A percentile compares a stretch with the other conserved stretches of the same genome.
Conservation (phyloP, 1,139 yeast species). For the Blastobotrys aristatus region DNA sequence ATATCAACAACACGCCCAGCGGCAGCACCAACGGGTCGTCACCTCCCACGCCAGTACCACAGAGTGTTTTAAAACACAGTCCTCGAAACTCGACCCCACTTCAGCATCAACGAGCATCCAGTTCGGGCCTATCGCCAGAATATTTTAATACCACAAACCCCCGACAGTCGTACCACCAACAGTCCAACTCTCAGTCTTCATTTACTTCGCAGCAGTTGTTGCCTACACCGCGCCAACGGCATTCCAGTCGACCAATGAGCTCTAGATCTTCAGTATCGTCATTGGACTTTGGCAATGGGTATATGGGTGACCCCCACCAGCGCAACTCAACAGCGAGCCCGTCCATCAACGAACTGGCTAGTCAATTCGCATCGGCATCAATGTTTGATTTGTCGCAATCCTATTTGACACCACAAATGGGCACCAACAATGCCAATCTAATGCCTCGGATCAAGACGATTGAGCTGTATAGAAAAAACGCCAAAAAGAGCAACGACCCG, state of each 20-base stretch:
- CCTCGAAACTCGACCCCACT: neutral
- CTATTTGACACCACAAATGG: conserved; percentile 31
- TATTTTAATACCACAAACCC: neutral
- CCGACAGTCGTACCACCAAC: conserved; percentile 2
- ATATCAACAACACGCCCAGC: neutral
- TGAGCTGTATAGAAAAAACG: conserved; percentile 81
- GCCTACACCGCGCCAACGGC: conserved; percentile 4
- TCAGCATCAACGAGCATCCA: conserved; percentile 8
- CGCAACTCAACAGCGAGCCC: conserved; percentile 20
- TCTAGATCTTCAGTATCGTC: conserved; percentile 18
- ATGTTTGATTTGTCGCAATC: conserved; percentile 33
- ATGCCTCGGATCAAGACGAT: conserved; percentile 81
- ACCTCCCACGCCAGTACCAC: conserved; percentile 3
- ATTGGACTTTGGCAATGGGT: conserved; percentile 12
- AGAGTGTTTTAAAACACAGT: neutral
- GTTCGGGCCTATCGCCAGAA: neutral
- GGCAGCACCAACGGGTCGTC: neutral
- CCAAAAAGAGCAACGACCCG: conserved; percentile 81
- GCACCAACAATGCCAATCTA: conserved; percentile 36
- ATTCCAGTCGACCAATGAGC: conserved; percentile 13
- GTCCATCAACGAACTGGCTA: conserved; percentile 22
- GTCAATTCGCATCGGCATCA: conserved; percentile 28
- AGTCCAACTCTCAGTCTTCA: conserved; percentile 8
- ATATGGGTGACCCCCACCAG: neutral
- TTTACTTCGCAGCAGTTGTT: conserved; percentile 5